A percentile compares a stretch with the other conserved stretches of the same genome.
Conservation (phyloP, 495 filamentous ascomycete species). For the Letharia lupina region DNA sequence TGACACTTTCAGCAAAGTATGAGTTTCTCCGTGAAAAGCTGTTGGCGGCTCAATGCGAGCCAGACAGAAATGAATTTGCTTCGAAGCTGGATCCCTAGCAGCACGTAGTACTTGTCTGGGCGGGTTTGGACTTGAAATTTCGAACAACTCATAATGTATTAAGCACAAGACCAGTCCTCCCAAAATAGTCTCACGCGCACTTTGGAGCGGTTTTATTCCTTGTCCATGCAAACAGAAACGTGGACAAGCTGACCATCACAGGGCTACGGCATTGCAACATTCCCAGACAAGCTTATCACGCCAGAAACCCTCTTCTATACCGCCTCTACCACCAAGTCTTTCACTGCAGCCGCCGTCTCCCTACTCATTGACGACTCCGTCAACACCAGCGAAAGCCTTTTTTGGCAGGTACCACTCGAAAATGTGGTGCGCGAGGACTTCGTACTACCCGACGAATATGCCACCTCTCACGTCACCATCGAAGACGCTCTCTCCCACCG, state of each 20-base stretch:
- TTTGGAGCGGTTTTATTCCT: too few species aligned
- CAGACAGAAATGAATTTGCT: not conserved
- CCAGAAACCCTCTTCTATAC: slow-evolving; percentile 37
- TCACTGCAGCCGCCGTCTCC: slow-evolving; percentile 43
- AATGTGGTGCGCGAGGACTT: slow-evolving; percentile 47
- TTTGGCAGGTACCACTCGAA: slow-evolving; percentile 42
- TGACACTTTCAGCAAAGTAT: slow-evolving; percentile 33
- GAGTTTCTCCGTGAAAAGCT: not conserved
- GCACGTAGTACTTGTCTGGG: not conserved
- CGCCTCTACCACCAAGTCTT: slow-evolving; percentile 50
- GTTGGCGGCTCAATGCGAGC: not conserved
- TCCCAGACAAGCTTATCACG: slow-evolving; percentile 37
- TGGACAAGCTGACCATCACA: slow-evolving; percentile 22
- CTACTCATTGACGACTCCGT: slow-evolving; percentile 38
- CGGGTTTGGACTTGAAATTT: not conserved
- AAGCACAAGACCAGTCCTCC: not conserved
- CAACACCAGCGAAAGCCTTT: slow-evolving; percentile 28
- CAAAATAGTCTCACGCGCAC: not conserved
- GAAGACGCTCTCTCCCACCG: slow-evolving; percentile 46
- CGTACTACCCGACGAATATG: slow-evolving; percentile 37
- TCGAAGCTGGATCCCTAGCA: not conserved
- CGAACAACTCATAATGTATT: not conserved
- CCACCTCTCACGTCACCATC: slow-evolving; percentile 40
- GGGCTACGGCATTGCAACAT: slow-evolving; percentile 44
- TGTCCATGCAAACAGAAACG: too few species aligned